Base-by-base conservation (phyloP, 441 rosid species). In the Adansonia gregorii region DNA sequence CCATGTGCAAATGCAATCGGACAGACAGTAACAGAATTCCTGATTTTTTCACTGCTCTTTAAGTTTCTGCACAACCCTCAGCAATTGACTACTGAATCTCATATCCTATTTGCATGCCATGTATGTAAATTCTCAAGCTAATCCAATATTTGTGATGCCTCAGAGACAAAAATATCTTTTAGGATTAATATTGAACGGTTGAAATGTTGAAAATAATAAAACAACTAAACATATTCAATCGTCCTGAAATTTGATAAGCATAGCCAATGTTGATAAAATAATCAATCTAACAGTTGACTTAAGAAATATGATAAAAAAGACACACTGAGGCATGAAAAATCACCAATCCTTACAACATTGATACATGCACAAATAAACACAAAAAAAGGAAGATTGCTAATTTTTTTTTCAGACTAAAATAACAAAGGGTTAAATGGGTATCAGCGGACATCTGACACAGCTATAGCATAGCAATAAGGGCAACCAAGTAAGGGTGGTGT, bases 201-300 rank as follows among this genome's bases (percentile, higher is more conserved):
- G 51, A 43, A 1, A 41, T 66, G 27, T 66, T 66, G 52, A 43
- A 66, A 66, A 66, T 66, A 43, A 66, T 43, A 66, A 20, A 19
- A 58, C 12, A 58, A 22, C 15, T 5, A 22, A 22, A 59, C 67
- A 31, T 63, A 63, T 63, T 4, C 17, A 31, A 31, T 63, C 45
- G 35, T 31, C 67, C 45, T 1, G 19, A 63, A 63, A 31, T 43
- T 63, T 63, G 67, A 17, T 43, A 27, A 0, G 20, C 66, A 6
- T 14, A 9, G 43, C 17, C 8, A 3, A 14, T n/a, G n/a, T 63
- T 63, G 45, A 63, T 31, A 31, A 19, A 63, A 63, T 63, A 31
- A 14, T 14, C 14, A 6, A 63, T 63, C 19, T 8, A 63, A 6
- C n/a, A 27, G 67, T 14, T 63, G 45, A 14, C 45, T 63, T 63